Evolutionary conservation across 306 rosid genomes (phyloP), one percentile per base, ranked within the genome.

Genomic region (Rosa persica): DNA sequence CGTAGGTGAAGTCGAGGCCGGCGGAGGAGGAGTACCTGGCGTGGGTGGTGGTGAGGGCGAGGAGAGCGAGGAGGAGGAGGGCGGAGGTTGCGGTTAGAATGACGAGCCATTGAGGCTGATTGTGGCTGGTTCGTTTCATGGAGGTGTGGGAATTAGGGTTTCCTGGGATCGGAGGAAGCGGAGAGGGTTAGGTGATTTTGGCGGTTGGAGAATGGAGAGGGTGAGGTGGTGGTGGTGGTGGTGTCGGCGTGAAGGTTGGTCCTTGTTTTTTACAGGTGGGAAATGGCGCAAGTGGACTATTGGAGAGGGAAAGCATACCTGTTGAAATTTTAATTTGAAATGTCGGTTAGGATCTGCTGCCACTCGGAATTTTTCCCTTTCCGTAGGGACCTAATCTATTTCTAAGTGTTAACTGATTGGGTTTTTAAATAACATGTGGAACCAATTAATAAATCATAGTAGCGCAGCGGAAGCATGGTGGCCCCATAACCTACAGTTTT

Each of bases 31-130:
- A 58, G 60, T 55, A 77, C 66, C 85, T 86, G 57, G 76, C 27
- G 70, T 43, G 86, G 4, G 47, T 78, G 1, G 81, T 10, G 62
- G 86, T 54, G 6, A 85, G 17, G 13, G 78, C 16, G 51, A 90
- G 68, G 61, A 90, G 46, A 67, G 88, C 58, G 23, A 85, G 15
- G 51, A 86, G 81, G 44, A 77, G 78, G 65, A 94, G 76, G 7
- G 82, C 46, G 44, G 85, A 75, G 36, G 39, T 52, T 8, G 74
- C 49, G 57, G 74, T 72, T 13, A 84, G 72, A 22, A 92, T 86
- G 49, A 85, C 20, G 19, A 78, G 64, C 88, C 93, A 91, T 90
- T 82, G 74, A 76, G 66, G 27, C 76, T 88, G 89, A 75, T 71
- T 38, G 47, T 19, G 19, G 71, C 12, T 3, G 71, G 27, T 76